Base-by-base conservation (phyloP, 352 stramenopile genomes). In the Phytophthora idaei region DNA sequence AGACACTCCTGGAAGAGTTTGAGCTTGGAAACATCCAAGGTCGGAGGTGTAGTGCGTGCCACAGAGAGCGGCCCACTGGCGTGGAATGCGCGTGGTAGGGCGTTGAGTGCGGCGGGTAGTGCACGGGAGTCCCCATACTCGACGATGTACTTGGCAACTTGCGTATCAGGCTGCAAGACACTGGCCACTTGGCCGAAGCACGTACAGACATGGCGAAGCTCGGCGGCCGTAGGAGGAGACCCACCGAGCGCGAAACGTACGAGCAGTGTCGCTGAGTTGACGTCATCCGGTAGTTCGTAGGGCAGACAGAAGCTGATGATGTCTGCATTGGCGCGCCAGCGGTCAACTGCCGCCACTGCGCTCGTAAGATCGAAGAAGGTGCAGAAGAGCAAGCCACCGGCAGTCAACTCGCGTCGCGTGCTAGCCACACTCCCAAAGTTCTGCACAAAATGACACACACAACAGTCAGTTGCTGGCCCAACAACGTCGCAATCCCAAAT, bases 51-150 rank as follows among this genome's bases (percentile, higher is more conserved):
- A 14, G 80, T 85, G 2, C 83, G 77, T n/a, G 73, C 64, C 2
- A 84, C 81, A 0, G 73, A 67, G 32, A 92, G 69, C 17, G 76
- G 55, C 14, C 81, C 81, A 32, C 41, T 77, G 5, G 67, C 31
- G 21, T 86, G 70, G 17, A 81, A 68, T 7, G 61, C 56, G 2
- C 55, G 58, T 4, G 66, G 47, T 2, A 95, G 59, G 4, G 72
- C 69, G 14, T 53, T 71, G 5, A 95, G 67, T 1, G 81, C 86
- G 3, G 46, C 60, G 0, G 66, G 49, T 2, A 95, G 65, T 11
- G 77, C 81, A 0, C 88, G 81, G 0, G 76, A 73, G 57, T 95
- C 88, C 57, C 90, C 88, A 62, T 85, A 93, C 65, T 95, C 85
- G 31, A 95, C 75, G 5, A 92, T 75, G 60, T 78, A 94, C 59